These are phyloP conservation scores for Pythium oligandrum DNA, from an alignment of 352 stramenopile genomes.

Conservation along the genomic window DNA sequence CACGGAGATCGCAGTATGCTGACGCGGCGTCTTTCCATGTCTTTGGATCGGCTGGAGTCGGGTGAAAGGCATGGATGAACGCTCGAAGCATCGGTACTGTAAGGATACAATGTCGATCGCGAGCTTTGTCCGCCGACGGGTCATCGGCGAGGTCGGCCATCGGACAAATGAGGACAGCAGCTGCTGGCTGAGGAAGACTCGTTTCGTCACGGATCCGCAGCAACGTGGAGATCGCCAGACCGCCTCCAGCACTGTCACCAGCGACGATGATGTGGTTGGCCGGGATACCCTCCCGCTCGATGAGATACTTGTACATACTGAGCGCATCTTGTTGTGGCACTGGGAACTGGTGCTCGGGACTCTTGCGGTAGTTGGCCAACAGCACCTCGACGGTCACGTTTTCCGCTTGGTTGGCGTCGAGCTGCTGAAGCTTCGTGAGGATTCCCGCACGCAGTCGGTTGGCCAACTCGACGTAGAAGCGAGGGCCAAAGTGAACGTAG, in stretches of 20 bases:
- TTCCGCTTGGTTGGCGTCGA: neutral
- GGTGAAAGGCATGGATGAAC: neutral
- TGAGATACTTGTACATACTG: constrained; percentile 12
- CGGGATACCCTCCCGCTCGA: neutral
- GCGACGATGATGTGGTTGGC: constrained; percentile 11
- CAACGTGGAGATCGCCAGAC: constrained; percentile 11
- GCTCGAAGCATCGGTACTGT: neutral
- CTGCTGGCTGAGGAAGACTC: constrained; percentile 10
- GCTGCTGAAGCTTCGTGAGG: neutral
- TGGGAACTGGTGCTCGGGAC: constrained; percentile 13
- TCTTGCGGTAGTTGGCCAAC: constrained; percentile 24
- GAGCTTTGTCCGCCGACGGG: neutral
- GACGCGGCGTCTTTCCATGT: constrained; percentile 9
- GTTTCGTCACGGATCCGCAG: constrained; percentile 14
- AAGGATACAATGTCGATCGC: neutral
- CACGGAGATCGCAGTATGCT: constrained; percentile 1
- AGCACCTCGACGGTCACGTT: constrained; percentile 11
- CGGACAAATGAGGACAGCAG: constrained; percentile 1
- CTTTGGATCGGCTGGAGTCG: neutral
- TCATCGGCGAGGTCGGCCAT: constrained; percentile 1
- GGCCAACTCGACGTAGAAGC: constrained; percentile 19
- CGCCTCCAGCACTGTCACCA: constrained; percentile 17
- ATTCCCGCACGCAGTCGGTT: constrained; percentile 13
- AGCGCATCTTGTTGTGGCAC: constrained; percentile 11
- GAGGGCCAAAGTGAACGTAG: constrained; percentile 11